Evolutionary conservation across 129 eudicot genomes (phyloP), one percentile per base, ranked within the genome.

Genomic region (Solidago caesia): DNA sequence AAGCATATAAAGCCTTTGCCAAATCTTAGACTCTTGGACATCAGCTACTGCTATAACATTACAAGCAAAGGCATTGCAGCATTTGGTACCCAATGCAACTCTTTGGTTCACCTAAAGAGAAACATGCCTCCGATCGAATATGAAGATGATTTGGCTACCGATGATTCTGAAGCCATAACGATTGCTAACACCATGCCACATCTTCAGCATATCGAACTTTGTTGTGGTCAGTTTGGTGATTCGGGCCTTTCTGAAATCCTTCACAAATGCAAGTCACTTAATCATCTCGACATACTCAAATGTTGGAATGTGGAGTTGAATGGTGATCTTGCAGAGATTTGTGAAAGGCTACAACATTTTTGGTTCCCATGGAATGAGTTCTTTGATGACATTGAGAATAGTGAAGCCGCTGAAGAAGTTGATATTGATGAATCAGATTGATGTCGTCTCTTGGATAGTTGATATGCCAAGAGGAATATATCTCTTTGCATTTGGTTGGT

Each of bases 61-160:
- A 77, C 85, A 70, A 39, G 27, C 56, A 69, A 80, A 69, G 85
- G 85, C 6, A 70, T 84, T n/a, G 80, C 60, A 74, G 39, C 83
- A 41, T 80, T 84, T n/a, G 88, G 85, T 53, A 77, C 26, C 63
- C 72, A 72, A 25, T 84, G 88, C 69, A 68, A 73, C 27, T 84
- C 81, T 10, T 59, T 84, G 67, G 21, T 70, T 41, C 68, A 58
- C 71, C 68, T 84, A 64, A 84, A 64, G 72, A 84, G 88, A 67
- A 77, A 80, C 80, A 84, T 80, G 87, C 77, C 82, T 21, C 82
- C 39, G 39, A 72, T 44, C 57, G n/a, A n/a, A n/a, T n/a, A 51
- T 21, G 13, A 58, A 13, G 62, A 33, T 3, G 3, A 43, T 8
- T 10, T 26, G 21, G 51, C 58, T 13, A 10, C 49, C 2, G 80